Percentiles rank a stretch among this genome's conserved stretches.
phyloP scores from a whole-genome alignment of 768 basidiomycete species.

The Phaeotremella skinneri region DNA sequence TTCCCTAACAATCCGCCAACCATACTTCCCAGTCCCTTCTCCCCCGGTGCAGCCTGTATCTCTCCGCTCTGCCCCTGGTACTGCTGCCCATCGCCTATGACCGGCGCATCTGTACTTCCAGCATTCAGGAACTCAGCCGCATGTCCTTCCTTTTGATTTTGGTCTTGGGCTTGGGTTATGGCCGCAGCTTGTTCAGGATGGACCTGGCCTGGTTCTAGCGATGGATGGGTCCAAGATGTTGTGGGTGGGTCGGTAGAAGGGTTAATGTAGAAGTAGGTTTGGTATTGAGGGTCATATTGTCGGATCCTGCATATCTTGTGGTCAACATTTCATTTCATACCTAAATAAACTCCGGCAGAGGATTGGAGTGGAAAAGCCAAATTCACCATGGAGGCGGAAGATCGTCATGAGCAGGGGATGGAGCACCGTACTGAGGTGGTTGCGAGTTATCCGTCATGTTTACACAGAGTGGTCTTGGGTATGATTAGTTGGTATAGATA shows the following conservation, averaged over 20 bases:
- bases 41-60: slow-evolving; percentile 3
- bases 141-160: background rate
- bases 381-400: slow-evolving; percentile 15
- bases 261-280: slow-evolving; percentile 35
- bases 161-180: background rate
- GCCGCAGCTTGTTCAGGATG: slow-evolving; percentile 31
- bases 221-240: slow-evolving; percentile 32
- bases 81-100: slow-evolving; percentile 1
- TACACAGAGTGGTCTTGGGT: no score
- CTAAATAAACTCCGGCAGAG: background rate
- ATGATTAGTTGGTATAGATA: no score
- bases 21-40: slow-evolving; percentile 30
- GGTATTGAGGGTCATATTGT: slow-evolving; percentile 27
- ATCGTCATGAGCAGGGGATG: slow-evolving; percentile 3
- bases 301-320: slow-evolving; percentile 28
- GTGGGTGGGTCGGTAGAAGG: slow-evolving; percentile 32
- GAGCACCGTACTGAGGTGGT: slow-evolving; percentile 3
- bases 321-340: background rate
- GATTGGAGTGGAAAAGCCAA: background rate
- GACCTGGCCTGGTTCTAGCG: slow-evolving; percentile 15
- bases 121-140: slow-evolving; percentile 21
- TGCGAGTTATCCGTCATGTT: background rate
- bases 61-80: slow-evolving; percentile 1
- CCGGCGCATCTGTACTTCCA: slow-evolving; percentile 14
- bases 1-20: slow-evolving; percentile 14